Base-by-base conservation (phyloP, 768 basidiomycete genomes). In the Lenzites betulinus region DNA sequence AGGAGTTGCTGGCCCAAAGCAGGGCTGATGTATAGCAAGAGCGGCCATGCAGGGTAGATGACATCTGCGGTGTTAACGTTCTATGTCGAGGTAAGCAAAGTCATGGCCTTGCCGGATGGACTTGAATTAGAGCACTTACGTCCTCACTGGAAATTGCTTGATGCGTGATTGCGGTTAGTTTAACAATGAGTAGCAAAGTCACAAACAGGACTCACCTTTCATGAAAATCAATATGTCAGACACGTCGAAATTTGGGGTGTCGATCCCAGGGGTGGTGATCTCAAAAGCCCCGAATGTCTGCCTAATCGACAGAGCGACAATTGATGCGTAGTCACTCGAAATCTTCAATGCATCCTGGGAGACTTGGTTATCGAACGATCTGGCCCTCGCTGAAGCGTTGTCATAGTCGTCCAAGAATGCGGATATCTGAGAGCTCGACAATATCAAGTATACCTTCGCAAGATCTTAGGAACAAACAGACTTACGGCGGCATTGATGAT, bases 1-100 rank as follows among this genome's bases (percentile, higher is more conserved):
- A 88, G 74, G 8, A 87, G 75, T 66, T 77, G 83, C 68, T 84
- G 85, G 15, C 70, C 74, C 30, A 75, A 54, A 1, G 54, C 61
- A 7, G 74, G 69, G 49, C 73, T 72, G 2, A 68, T 69, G 64
- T 75, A 75, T 13, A 75, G 63, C 64, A 72, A 72, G 5, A 70
- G 52, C 2, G 74, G 71, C 70, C 71, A 75, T 1, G 70, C 44
- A 1, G 71, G 73, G 66, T 69, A 74, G 35, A 75, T 71, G 12
- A 75, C 73, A 39, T 75, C 74, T 1, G 74, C 70, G 9, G 74
- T 74, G 62, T 75, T 74, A 15, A 71, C 70, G 54, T 70, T 74
- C 74, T 70, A 54, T 7, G n/a, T 25, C 2, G 20, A 41, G 1
- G 43, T 6, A n/a, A n/a, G 41, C 43, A 33, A 20, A 38, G 51